phyloP scores from a whole-genome alignment of 441 rosid genomes.

The Arabidopsis hybrid region DNA sequence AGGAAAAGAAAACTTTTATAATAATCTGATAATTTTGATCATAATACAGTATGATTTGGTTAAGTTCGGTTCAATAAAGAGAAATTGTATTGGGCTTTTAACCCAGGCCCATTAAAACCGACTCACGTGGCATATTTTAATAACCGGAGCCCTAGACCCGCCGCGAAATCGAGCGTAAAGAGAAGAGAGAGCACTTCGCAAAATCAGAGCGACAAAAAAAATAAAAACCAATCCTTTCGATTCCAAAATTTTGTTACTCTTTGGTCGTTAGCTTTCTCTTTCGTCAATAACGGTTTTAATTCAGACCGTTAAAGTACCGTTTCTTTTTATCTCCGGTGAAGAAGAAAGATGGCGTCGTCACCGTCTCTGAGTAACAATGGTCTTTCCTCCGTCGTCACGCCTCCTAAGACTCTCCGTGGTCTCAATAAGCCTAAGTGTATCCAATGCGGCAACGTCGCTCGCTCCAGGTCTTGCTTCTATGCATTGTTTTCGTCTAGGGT shows the following conservation, averaged over 20 bases:
- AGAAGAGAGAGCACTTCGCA: not conserved
- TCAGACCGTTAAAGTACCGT: slow-evolving; percentile 29
- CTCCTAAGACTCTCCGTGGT: slow-evolving; percentile 89
- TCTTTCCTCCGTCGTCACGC: slow-evolving; percentile 45
- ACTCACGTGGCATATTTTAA: slow-evolving; percentile 14
- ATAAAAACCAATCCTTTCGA: slow-evolving; percentile 10
- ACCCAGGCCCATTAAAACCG: slow-evolving; percentile 3
- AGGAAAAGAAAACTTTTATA: too few relatives aligned
- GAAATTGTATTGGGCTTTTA: slow-evolving; percentile 16
- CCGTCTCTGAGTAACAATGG: slow-evolving; percentile 57
- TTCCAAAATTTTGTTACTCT: too few relatives aligned
- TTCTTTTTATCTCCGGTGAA: slow-evolving; percentile 11
- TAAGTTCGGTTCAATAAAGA: not conserved
- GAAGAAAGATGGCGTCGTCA: slow-evolving; percentile 62
- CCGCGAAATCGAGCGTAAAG: slow-evolving; percentile 28
- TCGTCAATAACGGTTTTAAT: slow-evolving; percentile 22
- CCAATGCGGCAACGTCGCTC: slow-evolving; percentile 97
- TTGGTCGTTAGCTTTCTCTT: slow-evolving; percentile 10
- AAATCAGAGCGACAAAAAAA: slow-evolving; percentile 22
- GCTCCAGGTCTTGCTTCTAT: slow-evolving; percentile 67
- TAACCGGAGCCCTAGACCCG: slow-evolving; percentile 45
- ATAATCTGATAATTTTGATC: too few relatives aligned
- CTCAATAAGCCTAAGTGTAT: slow-evolving; percentile 97
- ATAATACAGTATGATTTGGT: too few relatives aligned
- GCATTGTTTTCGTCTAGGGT: slow-evolving; percentile 10